Evolutionary conservation across 331 rosid genomes (phyloP).

Genomic region (Rhamnella rubrinervis): DNA sequence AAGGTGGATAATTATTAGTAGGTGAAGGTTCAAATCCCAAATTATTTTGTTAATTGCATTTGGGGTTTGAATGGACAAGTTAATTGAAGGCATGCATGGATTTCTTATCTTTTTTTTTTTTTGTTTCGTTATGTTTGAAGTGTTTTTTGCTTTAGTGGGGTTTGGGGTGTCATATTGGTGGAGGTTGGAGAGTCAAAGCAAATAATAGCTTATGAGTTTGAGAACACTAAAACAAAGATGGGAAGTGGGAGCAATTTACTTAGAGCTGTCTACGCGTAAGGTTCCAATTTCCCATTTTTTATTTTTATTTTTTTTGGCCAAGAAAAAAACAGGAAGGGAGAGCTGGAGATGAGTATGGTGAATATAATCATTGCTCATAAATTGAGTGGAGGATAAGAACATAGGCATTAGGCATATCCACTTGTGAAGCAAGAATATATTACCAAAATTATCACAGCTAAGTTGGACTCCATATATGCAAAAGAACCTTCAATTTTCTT

Average conservation of each 20-base stretch:
- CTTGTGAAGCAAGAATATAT: constrained; percentile 24
- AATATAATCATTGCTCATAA: constrained; percentile 31
- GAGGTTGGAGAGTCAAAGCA: constrained; percentile 11
- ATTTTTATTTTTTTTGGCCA: too few species aligned
- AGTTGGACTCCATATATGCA: background rate
- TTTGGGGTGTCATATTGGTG: constrained; percentile 3
- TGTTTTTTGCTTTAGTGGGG: background rate
- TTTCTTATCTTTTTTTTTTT: background rate
- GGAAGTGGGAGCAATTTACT: background rate
- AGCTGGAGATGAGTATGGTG: constrained; percentile 16
- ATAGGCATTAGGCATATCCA: constrained; percentile 25
- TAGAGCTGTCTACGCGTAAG: constrained; percentile 28
- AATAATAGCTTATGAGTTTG: background rate
- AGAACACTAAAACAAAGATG: background rate
- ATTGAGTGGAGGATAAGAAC: constrained; percentile 32
- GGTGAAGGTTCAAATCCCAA: too few species aligned
- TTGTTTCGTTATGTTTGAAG: too few species aligned
- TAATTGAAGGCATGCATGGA: too few species aligned
- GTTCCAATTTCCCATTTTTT: constrained; percentile 9
- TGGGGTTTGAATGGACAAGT: too few species aligned
- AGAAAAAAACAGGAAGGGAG: constrained; percentile 19
- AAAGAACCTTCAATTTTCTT: background rate
- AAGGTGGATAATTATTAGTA: too few species aligned
- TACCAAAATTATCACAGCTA: constrained; percentile 15
- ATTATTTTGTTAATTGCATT: too few species aligned